Base-by-base conservation (phyloP, 1,139 yeast genomes). In the Geotrichum phurueaensis region DNA sequence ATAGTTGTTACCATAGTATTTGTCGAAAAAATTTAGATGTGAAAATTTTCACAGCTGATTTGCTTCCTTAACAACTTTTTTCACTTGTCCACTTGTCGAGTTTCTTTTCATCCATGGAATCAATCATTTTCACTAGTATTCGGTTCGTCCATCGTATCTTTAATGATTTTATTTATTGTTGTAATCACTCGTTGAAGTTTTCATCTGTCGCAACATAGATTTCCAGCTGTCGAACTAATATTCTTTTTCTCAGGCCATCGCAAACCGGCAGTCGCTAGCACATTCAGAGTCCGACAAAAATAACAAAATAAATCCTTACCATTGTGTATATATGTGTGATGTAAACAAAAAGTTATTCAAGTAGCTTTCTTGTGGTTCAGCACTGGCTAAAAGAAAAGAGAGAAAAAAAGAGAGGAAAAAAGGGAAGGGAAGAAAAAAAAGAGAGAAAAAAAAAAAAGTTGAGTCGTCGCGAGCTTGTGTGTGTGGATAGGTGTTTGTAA, bases 251-350 rank as follows among this genome's bases (percentile, higher is more conserved):
- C 25, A 25, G 9, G 23, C 15, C n/a, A 18, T 20, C n/a, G 49
- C 49, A 45, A 22, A 45, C 49, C 25, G 49, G 23, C 13, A 22
- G 49, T 43, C 15, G 27, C 27, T 20, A 33, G 18, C 23, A 33
- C 22, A 31, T 31, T 43, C 22, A 29, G n/a, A 20, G 9, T 27
- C 4, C 25, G 33, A 15, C 5, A 39, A 51, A 33, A 51, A 51
- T 3, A 5, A 20, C 25, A 33, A 18, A 36, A 20, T 3, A 2
- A 12, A 6, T 25, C 15, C 57, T 47, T 54, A 54, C 57, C 53
- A 55, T 55, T 55, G 23, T 55, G 58, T 49, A 36, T 49, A n/a
- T 20, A 55, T 55, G 25, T 55, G 58, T 55, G 48, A 55, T 49
- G 53, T 49, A 36, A 47, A 49, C 53, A 27, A 50, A 53, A 55